Base-by-base conservation (phyloP, 331 rosid species). In the Prunus yedoensis region DNA sequence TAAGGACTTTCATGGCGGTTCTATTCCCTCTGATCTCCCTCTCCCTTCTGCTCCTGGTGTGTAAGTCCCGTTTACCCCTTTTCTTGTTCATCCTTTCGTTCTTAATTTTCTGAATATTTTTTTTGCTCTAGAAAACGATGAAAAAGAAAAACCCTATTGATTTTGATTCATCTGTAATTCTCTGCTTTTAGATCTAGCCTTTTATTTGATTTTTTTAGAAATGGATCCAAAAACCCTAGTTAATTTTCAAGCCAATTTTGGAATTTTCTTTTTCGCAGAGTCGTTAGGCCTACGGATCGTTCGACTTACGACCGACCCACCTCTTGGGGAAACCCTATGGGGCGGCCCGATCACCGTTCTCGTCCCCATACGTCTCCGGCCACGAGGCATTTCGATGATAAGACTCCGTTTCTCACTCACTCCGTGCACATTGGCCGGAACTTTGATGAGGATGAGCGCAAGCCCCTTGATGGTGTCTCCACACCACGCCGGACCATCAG, bases 41-140 rank as follows among this genome's bases (percentile, higher is more conserved):
- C 97, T 95, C 69, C 99, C 98, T 65, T 92, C 99, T 41, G 99
- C 99, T 71, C 97, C 98, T 5, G 97, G 98, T 81, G 88, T 91
- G 98, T 95, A 83, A 87, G 97, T 82, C 27, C 79, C 89, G 57
- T 72, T 78, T 81, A n/a, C 73, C 64, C 74, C 3, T 11, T 54
- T 15, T 25, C 47, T 35, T 7, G 8, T 43, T 46, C 3, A 14
- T 12, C 46, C 52, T 47, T 25, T 8, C 14, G 43, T 25, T 38
- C 51, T 20, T 18, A 12, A 47, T 10, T 23, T 78, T 51, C 18
- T 0, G 38, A 20, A 13, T 13, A 5, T 32, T 20, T 17, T 30
- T n/a, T 23, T 13, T 23, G 16, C 66, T 70, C 11, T 76, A 10
- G 16, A 47, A 38, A 66, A 56, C 14, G 2, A 32, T 38, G 49